Percentiles rank a stretch among this genome's conserved stretches.
Conservation (phyloP, 768 basidiomycete genomes). For the Hygrocybe punicea region DNA sequence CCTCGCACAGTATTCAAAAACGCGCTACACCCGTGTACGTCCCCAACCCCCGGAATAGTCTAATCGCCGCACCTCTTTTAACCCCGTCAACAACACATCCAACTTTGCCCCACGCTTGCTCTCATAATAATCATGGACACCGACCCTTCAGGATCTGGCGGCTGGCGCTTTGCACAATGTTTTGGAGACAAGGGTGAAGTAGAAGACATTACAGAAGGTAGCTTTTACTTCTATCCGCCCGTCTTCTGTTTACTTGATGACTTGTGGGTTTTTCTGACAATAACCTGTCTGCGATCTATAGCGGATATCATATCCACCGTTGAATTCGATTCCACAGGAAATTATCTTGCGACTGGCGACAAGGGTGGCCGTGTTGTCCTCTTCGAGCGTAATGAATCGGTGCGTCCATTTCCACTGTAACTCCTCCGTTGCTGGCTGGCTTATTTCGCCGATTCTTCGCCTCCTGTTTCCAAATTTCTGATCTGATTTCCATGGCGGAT, state of each 20-base stretch:
- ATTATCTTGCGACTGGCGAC: constrained; percentile 99
- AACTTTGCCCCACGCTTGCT: constrained; percentile 15
- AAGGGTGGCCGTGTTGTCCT: constrained; percentile 98
- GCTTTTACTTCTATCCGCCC: constrained; percentile 20
- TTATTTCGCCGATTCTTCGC: not conserved
- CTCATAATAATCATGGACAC: constrained; percentile 53
- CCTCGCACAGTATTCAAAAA: constrained; percentile 17
- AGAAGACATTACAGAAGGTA: constrained; percentile 99
- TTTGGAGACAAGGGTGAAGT: constrained; percentile 99
- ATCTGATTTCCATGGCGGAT: constrained; percentile 13
- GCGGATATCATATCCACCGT: constrained; percentile 99
- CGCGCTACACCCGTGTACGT: constrained; percentile 10
- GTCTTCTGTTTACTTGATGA: not conserved
- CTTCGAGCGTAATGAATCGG: constrained; percentile 97
- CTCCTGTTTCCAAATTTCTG: constrained; percentile 11
- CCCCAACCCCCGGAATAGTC: constrained; percentile 7
- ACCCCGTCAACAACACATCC: constrained; percentile 15
- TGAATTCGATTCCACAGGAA: constrained; percentile 99
- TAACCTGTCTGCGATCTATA: constrained; percentile 32
- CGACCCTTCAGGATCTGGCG: constrained; percentile 80
- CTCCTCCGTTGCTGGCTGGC: constrained; percentile 30
- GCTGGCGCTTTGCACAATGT: constrained; percentile 99
- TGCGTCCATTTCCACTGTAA: constrained; percentile 41
- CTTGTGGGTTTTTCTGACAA: not conserved
- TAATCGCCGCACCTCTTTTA: constrained; percentile 1